Conservation (phyloP, 2,329 filamentous ascomycete genomes). For the Cercospora zeae-maydis region DNA sequence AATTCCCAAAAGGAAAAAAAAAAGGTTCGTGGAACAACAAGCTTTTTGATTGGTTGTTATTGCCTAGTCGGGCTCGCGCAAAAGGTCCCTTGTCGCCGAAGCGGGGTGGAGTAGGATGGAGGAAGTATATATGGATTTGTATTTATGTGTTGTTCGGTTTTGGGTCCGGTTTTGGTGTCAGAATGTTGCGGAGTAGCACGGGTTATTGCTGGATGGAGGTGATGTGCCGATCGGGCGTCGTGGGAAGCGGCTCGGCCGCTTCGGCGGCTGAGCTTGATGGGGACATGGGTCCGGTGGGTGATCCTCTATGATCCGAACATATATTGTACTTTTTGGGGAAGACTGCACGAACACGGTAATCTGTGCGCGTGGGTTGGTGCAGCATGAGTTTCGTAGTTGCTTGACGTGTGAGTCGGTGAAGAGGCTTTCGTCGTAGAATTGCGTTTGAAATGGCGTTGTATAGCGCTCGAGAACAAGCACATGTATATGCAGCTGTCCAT, state of each 20-base stretch:
- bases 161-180: too few relatives aligned
- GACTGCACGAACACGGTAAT: not conserved
- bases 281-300: not conserved
- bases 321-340: not conserved
- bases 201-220: conserved; percentile 1
- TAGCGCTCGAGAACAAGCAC: not conserved
- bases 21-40: not conserved
- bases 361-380: not conserved
- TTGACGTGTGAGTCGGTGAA: too few relatives aligned
- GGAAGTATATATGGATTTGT: not conserved
- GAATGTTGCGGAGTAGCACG: not conserved
- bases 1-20: too few relatives aligned
- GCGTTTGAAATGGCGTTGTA: not conserved
- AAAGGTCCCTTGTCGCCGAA: too few relatives aligned
- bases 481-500: not conserved
- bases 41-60: not conserved
- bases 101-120: too few relatives aligned
- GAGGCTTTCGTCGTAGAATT: not conserved
- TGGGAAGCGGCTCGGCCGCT: not conserved
- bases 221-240: not conserved
- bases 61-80: not conserved
- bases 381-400: not conserved
- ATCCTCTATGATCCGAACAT: not conserved
- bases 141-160: not conserved
- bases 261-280: not conserved